A percentile compares a stretch with the other conserved stretches of the same genome.
Conservation (phyloP, 2,329 filamentous ascomycete species). For the Elsinoe fawcettii region DNA sequence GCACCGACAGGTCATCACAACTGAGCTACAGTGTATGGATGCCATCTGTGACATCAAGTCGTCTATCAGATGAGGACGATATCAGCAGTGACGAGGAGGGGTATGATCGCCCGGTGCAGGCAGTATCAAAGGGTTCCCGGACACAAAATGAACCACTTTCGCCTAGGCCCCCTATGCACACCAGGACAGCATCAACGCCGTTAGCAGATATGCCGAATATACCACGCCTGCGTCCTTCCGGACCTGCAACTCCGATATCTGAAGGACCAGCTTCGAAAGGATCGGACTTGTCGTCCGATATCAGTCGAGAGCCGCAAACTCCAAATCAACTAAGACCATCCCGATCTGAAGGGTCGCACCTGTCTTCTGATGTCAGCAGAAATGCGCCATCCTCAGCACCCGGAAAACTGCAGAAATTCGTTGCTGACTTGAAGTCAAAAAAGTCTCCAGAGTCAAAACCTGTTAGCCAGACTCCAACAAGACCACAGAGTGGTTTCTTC, state of each 20-base stretch:
- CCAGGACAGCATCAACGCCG: slow-evolving; percentile 43
- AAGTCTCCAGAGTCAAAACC: slow-evolving; percentile 17
- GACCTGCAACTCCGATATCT: not conserved
- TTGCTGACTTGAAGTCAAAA: slow-evolving; percentile 18
- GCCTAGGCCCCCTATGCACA: slow-evolving; percentile 34
- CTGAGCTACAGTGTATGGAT: slow-evolving; percentile 45
- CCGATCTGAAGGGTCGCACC: slow-evolving; percentile 13
- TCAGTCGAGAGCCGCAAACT: slow-evolving; percentile 3
- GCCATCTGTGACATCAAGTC: slow-evolving; percentile 33
- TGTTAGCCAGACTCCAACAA: not conserved
- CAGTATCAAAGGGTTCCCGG: not conserved
- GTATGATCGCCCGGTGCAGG: slow-evolving; percentile 16
- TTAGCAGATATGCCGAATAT: slow-evolving; percentile 40
- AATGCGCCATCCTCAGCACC: slow-evolving; percentile 28
- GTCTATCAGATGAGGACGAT: slow-evolving; percentile 23
- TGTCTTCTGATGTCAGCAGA: slow-evolving; percentile 15
- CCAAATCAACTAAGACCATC: slow-evolving; percentile 6
- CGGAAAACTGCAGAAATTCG: slow-evolving; percentile 29
- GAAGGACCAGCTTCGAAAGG: not conserved
- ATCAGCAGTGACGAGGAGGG: slow-evolving; percentile 23
- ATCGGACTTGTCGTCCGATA: not conserved
- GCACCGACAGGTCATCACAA: slow-evolving; percentile 22
- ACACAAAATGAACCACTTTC: slow-evolving; percentile 3
- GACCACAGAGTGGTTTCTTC: slow-evolving; percentile 17
- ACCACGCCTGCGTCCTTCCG: slow-evolving; percentile 32